Conservation (phyloP, 2,329 filamentous ascomycete species). For the Penicillium sp. region DNA sequence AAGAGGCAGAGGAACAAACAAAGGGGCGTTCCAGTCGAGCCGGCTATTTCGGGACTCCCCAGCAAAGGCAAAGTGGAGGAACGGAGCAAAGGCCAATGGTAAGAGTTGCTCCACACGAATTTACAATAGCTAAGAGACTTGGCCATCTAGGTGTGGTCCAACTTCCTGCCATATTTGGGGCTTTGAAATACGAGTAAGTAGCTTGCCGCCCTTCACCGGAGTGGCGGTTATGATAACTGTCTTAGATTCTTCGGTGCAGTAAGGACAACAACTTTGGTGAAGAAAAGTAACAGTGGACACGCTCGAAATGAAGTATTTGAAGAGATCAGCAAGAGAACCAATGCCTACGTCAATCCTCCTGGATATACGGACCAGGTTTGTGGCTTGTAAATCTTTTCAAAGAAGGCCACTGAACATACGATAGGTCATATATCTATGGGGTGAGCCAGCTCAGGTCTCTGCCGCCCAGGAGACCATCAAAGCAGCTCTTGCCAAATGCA, state of each 20-base stretch:
- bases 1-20: conserved; percentile 9
- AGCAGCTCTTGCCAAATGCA: conserved; percentile 26
- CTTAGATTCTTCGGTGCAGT: conserved; percentile 29
- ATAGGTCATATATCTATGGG: conserved; percentile 35
- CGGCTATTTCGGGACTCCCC: conserved; percentile 29
- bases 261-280: conserved; percentile 13
- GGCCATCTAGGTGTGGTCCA: conserved; percentile 20
- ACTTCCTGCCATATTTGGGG: conserved; percentile 27
- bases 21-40: conserved; percentile 9
- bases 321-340: conserved; percentile 32
- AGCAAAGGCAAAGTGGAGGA: conserved; percentile 33
- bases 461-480: conserved; percentile 29
- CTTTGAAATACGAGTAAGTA: conserved; percentile 31
- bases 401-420: neutral
- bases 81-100: conserved; percentile 26
- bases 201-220: neutral
- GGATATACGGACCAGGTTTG: conserved; percentile 28
- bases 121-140: neutral
- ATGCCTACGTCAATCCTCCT: conserved; percentile 34
- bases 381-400: conserved; percentile 12
- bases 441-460: conserved; percentile 29
- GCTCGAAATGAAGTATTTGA: conserved; percentile 32
- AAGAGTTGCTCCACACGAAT: conserved; percentile 3
- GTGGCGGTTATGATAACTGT: neutral
- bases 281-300: conserved; percentile 7